Percentiles rank a stretch among this genome's conserved stretches.
Conservation (phyloP, 1,284 basidiomycete species). For the Cryptococcus sp. region DNA sequence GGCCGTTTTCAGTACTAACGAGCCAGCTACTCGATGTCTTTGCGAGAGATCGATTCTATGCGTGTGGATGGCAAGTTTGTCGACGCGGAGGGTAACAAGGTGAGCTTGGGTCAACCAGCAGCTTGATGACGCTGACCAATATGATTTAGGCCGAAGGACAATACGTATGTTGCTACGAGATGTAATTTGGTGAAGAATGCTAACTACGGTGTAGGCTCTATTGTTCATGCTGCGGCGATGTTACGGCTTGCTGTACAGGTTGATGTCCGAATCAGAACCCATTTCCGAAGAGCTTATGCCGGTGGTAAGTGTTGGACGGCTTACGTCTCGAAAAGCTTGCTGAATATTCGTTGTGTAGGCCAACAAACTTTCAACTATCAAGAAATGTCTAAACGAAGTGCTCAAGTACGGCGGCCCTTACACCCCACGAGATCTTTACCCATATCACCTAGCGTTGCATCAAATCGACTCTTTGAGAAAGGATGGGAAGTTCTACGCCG, state of each 20-base stretch:
- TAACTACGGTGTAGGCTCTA: slow-evolving; percentile 64
- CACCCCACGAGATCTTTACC: slow-evolving; percentile 92
- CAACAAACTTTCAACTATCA: slow-evolving; percentile 89
- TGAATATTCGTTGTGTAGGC: slow-evolving; percentile 59
- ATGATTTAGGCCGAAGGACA: slow-evolving; percentile 35
- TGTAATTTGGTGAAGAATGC: neutral
- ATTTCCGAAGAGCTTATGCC: slow-evolving; percentile 99
- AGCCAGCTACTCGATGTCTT: slow-evolving; percentile 76
- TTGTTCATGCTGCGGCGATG: slow-evolving; percentile 91
- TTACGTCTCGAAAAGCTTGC: neutral
- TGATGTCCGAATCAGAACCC: slow-evolving; percentile 96
- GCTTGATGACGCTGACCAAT: neutral
- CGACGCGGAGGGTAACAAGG: slow-evolving; percentile 85
- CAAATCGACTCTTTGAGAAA: slow-evolving; percentile 92
- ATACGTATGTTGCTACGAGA: slow-evolving; percentile 28
- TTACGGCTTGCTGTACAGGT: slow-evolving; percentile 91
- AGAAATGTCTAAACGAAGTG: slow-evolving; percentile 97
- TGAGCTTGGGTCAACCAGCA: neutral
- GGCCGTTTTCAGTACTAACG: slow-evolving; percentile 15
- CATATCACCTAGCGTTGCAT: slow-evolving; percentile 92
- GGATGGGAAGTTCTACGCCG: slow-evolving; percentile 88
- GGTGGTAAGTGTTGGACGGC: slow-evolving; percentile 62
- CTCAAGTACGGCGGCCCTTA: slow-evolving; percentile 95
- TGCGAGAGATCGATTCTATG: slow-evolving; percentile 97
- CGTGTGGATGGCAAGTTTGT: slow-evolving; percentile 96